Evolutionary conservation across 2,329 filamentous ascomycete species (phyloP).

Genomic region (Nothomitra cinnamomea): DNA sequence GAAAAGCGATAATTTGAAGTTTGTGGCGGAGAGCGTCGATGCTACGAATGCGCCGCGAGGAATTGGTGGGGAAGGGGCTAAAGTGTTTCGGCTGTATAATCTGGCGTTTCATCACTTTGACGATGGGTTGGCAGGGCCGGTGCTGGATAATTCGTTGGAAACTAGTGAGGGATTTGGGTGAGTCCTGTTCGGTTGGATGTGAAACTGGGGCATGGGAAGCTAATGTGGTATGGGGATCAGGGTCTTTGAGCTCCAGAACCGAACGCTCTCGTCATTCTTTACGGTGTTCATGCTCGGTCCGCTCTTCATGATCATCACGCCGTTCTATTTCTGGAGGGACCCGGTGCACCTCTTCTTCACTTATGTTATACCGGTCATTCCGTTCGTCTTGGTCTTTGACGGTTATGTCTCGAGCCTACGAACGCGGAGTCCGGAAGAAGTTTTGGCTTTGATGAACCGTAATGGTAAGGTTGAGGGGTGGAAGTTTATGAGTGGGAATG

Average conservation of each 20-base stretch:
- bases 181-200: conserved; percentile 5
- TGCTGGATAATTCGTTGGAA: conserved; percentile 46
- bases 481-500: conserved; percentile 23
- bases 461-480: conserved; percentile 19
- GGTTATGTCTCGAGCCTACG: conserved; percentile 50
- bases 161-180: conserved; percentile 48
- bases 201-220: background rate
- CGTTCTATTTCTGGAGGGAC: conserved; percentile 31
- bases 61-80: conserved; percentile 10
- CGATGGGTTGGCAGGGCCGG: conserved; percentile 40
- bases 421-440: conserved; percentile 49
- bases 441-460: conserved; percentile 34
- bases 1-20: conserved; percentile 38
- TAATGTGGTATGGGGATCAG: conserved; percentile 14
- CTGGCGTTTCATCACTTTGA: conserved; percentile 65
- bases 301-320: conserved; percentile 33
- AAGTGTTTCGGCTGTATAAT: conserved; percentile 53
- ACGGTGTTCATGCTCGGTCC: conserved; percentile 36
- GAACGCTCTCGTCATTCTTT: conserved; percentile 36
- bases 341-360: conserved; percentile 43
- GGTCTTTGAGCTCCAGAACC: conserved; percentile 60
- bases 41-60: conserved; percentile 38
- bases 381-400: conserved; percentile 51
- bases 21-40: conserved; percentile 44
- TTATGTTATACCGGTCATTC: conserved; percentile 48